Evolutionary conservation across 108 stramenopile genomes (phyloP).

Genomic region (Chaetoceros muelleri): DNA sequence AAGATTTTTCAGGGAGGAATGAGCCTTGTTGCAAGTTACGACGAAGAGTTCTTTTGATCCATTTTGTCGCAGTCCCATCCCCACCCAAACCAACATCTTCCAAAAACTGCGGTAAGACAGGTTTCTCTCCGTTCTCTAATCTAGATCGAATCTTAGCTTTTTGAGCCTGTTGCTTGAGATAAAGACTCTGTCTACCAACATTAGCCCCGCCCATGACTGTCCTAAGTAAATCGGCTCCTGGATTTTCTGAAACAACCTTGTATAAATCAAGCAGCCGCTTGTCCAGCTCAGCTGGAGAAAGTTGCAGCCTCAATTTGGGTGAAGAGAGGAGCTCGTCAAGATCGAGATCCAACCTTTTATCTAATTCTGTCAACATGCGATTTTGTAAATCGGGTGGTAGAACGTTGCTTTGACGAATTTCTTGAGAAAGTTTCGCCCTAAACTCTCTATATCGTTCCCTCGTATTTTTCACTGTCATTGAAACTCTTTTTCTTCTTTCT

Average conservation of each 20-base stretch:
- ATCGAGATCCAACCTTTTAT: conserved; percentile 73
- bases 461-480: conserved; percentile 33
- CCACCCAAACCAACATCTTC: neutral
- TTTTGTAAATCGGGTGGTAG: conserved; percentile 54
- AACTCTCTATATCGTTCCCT: conserved; percentile 54
- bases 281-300: conserved; percentile 86
- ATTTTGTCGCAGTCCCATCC: conserved; percentile 13
- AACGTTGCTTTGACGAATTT: conserved; percentile 57
- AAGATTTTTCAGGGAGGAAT: no score
- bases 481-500: conserved; percentile 31
- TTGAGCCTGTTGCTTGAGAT: conserved; percentile 42
- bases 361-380: conserved; percentile 50
- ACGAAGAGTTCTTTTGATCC: conserved; percentile 15
- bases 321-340: conserved; percentile 56
- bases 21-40: conserved; percentile 11
- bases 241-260: conserved; percentile 45
- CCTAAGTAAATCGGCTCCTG: conserved; percentile 63
- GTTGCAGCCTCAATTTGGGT: conserved; percentile 57
- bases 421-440: conserved; percentile 47
- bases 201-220: conserved; percentile 65
- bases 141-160: conserved; percentile 3
- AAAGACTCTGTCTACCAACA: conserved; percentile 61
- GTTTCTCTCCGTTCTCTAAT: neutral
- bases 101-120: neutral
- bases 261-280: conserved; percentile 64